Evolutionary conservation across 2,329 filamentous ascomycete genomes (phyloP), one percentile per base, ranked within the genome.

Genomic region (Cryphonectria radicalis): DNA sequence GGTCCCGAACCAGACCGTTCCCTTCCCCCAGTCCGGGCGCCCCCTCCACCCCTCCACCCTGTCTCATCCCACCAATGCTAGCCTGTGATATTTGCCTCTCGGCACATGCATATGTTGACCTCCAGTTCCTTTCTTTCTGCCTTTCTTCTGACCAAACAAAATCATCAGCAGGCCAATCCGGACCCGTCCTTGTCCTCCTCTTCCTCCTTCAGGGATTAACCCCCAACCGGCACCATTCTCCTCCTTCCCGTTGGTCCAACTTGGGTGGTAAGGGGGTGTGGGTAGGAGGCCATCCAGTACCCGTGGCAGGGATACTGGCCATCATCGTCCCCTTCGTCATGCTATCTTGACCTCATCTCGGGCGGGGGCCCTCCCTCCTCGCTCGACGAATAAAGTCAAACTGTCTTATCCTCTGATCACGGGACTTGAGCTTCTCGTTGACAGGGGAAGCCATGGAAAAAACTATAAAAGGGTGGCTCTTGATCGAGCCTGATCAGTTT

Each of bases 381-480:
- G 73, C 68, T 79, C 77, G 77, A 81, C 83, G 83, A 85, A 85
- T 85, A 77, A 79, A 82, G 79, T 79, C 78, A 76, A 76, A 76
- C 77, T 79, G 76, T 80, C 78, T 82, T 85, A 82, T 84, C 81
- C 80, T 79, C 75, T 77, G 76, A 76, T 79, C 76, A 75, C 74
- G 73, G 77, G 76, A 78, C 77, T 75, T 75, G 75, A 77, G 74
- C 74, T 78, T 76, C 74, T 79, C 76, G 76, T 77, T 77, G 80
- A 76, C 79, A 76, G 73, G 76, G 78, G 78, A 78, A 76, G 78
- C 77, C 75, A 75, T 73, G 73, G 78, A 10, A 79, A 88, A 84
- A 87, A 85, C 83, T 91, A 91, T 91, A 91, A 91, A 91, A 89
- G 82, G 87, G 81, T 79, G 78, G 77, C 78, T 81, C 80, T 81